Conservation (phyloP, 805 yeast genomes). For the Metschnikowia cerradonensis region DNA sequence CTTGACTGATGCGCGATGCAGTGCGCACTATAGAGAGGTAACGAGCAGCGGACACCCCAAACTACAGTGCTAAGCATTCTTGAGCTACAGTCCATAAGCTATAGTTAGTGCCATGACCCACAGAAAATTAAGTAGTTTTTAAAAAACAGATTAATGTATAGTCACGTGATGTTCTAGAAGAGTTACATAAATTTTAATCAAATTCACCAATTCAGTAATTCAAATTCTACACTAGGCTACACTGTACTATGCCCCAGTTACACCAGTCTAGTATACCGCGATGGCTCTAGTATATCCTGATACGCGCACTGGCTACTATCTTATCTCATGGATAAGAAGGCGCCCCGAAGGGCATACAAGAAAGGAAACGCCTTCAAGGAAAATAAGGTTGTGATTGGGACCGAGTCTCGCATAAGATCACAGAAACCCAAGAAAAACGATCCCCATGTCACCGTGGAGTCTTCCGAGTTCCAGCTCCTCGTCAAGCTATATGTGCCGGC, state of each 20-base stretch:
- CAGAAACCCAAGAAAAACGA: slow-evolving; percentile 9
- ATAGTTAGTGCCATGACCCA: neutral
- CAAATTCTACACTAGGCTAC: no score
- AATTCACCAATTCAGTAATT: no score
- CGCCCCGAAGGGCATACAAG: slow-evolving; percentile 8
- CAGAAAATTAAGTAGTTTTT: no score
- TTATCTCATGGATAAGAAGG: slow-evolving; percentile 4
- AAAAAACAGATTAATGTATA: no score
- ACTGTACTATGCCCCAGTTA: no score
- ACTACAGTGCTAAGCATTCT: neutral
- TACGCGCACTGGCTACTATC: neutral
- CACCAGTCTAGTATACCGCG: neutral
- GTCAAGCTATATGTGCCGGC: slow-evolving; percentile 34
- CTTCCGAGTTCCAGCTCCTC: slow-evolving; percentile 39
- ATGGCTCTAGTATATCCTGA: neutral
- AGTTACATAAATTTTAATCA: no score
- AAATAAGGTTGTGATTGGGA: slow-evolving; percentile 11
- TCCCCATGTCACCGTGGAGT: slow-evolving; percentile 43
- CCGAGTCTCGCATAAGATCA: slow-evolving; percentile 2
- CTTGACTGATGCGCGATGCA: neutral
- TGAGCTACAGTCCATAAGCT: neutral
- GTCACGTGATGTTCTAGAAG: no score
- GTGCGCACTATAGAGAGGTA: slow-evolving; percentile 1
- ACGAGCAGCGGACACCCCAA: no score
- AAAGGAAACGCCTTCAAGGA: slow-evolving; percentile 10